phyloP scores from a whole-genome alignment of 352 stramenopile species.

The Globisporangium sylvaticum region DNA sequence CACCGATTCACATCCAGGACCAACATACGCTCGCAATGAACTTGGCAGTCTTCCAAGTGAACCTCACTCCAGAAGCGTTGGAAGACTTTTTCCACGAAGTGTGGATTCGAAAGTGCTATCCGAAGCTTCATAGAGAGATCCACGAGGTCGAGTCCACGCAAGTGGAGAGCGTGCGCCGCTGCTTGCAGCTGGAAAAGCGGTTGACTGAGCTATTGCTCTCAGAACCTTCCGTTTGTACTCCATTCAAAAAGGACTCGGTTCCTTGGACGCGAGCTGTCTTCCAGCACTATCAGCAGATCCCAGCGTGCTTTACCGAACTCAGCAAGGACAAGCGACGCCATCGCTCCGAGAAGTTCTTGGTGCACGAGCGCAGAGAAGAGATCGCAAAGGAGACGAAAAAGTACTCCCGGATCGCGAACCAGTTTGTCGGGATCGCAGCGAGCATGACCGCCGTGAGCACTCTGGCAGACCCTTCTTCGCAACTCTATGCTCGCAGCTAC shows the following conservation, averaged over 20 bases:
- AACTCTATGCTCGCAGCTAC: slow-evolving; percentile 28
- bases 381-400: neutral
- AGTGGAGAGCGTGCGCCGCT: slow-evolving; percentile 6
- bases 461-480: slow-evolving; percentile 14
- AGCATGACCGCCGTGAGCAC: slow-evolving; percentile 22
- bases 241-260: neutral
- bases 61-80: slow-evolving; percentile 3
- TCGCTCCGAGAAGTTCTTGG: slow-evolving; percentile 8
- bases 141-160: slow-evolving; percentile 12
- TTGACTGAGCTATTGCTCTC: neutral
- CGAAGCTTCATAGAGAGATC: slow-evolving; percentile 17
- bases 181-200: slow-evolving; percentile 2
- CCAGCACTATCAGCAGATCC: neutral
- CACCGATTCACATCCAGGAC: slow-evolving; percentile 3
- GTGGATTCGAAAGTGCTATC: slow-evolving; percentile 13
- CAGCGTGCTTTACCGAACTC: neutral
- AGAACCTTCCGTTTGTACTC: neutral
- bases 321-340: slow-evolving; percentile 8
- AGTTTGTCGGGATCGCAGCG: slow-evolving; percentile 16
- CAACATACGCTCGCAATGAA: slow-evolving; percentile 21
- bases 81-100: slow-evolving; percentile 25
- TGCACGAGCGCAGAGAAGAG: slow-evolving; percentile 4
- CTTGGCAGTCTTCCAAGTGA: slow-evolving; percentile 25
- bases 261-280: slow-evolving; percentile 9
- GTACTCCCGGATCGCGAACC: neutral